phyloP scores from a whole-genome alignment of 768 basidiomycete species.

The Leccinum barrowsii region DNA sequence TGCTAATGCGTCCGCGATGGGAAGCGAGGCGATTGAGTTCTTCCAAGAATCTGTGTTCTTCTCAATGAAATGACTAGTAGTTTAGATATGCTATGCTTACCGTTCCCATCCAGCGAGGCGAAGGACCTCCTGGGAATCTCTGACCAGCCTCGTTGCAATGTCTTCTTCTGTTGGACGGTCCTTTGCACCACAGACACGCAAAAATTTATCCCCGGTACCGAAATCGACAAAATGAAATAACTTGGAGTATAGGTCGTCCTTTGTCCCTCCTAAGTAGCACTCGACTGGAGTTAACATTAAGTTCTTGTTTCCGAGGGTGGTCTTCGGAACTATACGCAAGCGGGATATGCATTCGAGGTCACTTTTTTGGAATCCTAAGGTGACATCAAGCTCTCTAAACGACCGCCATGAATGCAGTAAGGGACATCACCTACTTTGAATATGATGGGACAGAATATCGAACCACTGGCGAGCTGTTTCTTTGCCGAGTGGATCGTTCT shows the following conservation, averaged over 20 bases:
- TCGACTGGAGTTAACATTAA: constrained; percentile 53
- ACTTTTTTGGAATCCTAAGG: constrained; percentile 48
- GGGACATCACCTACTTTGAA: constrained; percentile 43
- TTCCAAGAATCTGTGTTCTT: constrained; percentile 55
- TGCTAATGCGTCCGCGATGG: constrained; percentile 51
- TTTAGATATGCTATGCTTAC: constrained; percentile 18
- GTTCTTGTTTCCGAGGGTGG: constrained; percentile 25
- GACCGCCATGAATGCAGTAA: constrained; percentile 40
- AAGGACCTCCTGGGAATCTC: constrained; percentile 65
- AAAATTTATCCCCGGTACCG: constrained; percentile 75
- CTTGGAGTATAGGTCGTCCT: constrained; percentile 64
- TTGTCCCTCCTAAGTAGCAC: constrained; percentile 59
- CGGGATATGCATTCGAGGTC: constrained; percentile 57
- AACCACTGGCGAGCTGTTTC: constrained; percentile 61
- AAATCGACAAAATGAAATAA: constrained; percentile 88
- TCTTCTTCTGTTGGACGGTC: constrained; percentile 82
- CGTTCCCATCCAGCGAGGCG: constrained; percentile 56
- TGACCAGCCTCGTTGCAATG: constrained; percentile 60
- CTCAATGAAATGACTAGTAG: not conserved
- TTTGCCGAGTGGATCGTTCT: constrained; percentile 48
- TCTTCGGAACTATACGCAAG: constrained; percentile 61
- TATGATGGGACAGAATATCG: constrained; percentile 53
- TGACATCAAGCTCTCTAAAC: not conserved
- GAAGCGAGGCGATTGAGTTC: constrained; percentile 82
- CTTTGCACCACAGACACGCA: constrained; percentile 82